Evolutionary conservation across 208 protist genomes (phyloP), one percentile per base, ranked within the genome.

Genomic region (Spongospora subterranea): DNA sequence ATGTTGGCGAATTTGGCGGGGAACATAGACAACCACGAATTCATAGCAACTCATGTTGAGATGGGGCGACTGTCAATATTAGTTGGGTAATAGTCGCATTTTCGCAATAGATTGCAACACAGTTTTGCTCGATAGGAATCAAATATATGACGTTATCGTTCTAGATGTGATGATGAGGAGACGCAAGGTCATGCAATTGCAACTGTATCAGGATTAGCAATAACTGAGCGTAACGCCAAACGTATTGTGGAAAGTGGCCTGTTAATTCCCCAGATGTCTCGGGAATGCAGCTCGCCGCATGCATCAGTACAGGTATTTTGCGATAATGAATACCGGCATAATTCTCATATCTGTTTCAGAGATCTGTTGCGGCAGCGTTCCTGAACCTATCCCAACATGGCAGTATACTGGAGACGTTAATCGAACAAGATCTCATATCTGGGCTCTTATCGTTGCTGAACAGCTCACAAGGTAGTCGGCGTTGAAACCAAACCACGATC

Each of bases 21-120:
- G 6, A 82, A 82, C 71, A 6, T 82, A n/a, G 71, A 82, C 13
- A 82, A 82, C n/a, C 71, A 82, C 71, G 71, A 82, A n/a, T 82
- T 82, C n/a, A 82, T 82, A 6, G 71, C 71, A 6, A 82, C 71
- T 6, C n/a, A 82, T n/a, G 71, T 82, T n/a, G 71, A 82, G 71
- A 82, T 82, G 71, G 71, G 71, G 17, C 71, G 71, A 35, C n/a
- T 82, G n/a, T 82, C 71, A 6, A 82, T 82, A 6, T n/a, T 82
- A n/a, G 71, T 82, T n/a, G 71, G 71, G 50, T 60, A 60, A n/a
- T n/a, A n/a, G n/a, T n/a, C n/a, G n/a, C n/a, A n/a, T n/a, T n/a
- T n/a, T n/a, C n/a, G n/a, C n/a, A n/a, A n/a, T n/a, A n/a, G n/a
- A n/a, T n/a, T n/a, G n/a, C n/a, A n/a, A n/a, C n/a, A n/a, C n/a